Evolutionary conservation across 768 basidiomycete species (phyloP).

Genomic region (Amanita rimosa): DNA sequence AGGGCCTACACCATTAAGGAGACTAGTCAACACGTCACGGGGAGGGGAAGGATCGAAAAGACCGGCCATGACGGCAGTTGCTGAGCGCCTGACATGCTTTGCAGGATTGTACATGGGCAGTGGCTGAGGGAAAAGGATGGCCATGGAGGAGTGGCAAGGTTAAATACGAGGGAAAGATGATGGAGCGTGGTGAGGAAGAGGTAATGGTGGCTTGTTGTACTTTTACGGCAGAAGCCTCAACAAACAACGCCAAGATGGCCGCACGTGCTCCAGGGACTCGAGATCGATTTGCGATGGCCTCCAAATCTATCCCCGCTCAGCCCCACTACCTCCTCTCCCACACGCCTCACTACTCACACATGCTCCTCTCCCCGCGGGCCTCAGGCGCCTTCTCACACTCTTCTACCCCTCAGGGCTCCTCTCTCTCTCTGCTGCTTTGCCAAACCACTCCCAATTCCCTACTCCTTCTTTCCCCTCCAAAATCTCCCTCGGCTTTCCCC

Average conservation of each 20-base stretch:
- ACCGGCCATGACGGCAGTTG: slow-evolving; percentile 68
- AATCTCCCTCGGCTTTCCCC: neutral
- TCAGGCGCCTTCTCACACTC: neutral
- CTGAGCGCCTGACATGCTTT: slow-evolving; percentile 46
- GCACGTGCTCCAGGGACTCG: slow-evolving; percentile 28
- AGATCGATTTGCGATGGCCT: slow-evolving; percentile 22
- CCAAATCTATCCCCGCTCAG: slow-evolving; percentile 27
- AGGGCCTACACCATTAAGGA: slow-evolving; percentile 64
- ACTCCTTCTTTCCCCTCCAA: too few relatives aligned
- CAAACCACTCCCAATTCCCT: too few relatives aligned
- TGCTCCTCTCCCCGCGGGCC: slow-evolving; percentile 1
- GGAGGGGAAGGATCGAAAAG: slow-evolving; percentile 55
- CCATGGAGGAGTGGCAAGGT: slow-evolving; percentile 19
- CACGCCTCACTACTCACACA: slow-evolving; percentile 5
- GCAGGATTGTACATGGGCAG: slow-evolving; percentile 19
- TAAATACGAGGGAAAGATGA: slow-evolving; percentile 28
- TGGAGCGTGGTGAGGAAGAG: slow-evolving; percentile 42
- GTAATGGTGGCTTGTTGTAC: slow-evolving; percentile 33
- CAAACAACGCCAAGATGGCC: slow-evolving; percentile 32
- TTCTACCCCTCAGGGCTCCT: neutral
- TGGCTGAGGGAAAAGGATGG: slow-evolving; percentile 17
- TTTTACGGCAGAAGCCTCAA: slow-evolving; percentile 43
- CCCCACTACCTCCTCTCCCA: slow-evolving; percentile 3
- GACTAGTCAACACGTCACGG: slow-evolving; percentile 70
- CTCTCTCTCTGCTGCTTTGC: too few relatives aligned